Base-by-base conservation (phyloP, 2,329 filamentous ascomycete genomes). In the Pseudogymnoascus sp. region DNA sequence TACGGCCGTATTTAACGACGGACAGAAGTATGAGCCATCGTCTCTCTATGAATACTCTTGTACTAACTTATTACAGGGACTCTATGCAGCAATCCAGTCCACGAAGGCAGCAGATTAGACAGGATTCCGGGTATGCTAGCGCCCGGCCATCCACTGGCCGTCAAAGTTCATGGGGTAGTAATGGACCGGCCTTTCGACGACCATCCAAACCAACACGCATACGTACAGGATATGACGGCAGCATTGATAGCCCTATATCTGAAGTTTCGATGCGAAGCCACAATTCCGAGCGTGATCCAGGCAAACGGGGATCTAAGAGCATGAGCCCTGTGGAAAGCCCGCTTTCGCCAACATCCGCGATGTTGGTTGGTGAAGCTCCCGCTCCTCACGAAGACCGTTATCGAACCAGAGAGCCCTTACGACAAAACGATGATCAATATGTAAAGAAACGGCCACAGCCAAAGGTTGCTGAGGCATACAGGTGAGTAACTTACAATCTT, bases 381-480 rank as follows among this genome's bases (percentile, higher is more conserved):
- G 23, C 49, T 29, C 16, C 26, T 8, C 39, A 58, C 8, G 29
- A 64, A 63, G 52, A 45, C 52, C 60, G 52, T 60, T 58, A 58
- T 59, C 38, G 61, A 67, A 65, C 63, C 45, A 52, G 41, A 58
- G 70, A 70, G 37, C 66, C 68, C 58, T 65, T 69, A 64, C 69
- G 69, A 58, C 72, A 73, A 66, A 66, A 70, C 23, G 73, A 73
- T 52, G 73, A 74, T 29, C 58, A 60, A n/a, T 60, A 60, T 60
- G 65, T 67, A 12, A 66, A 64, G 29, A 75, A 73, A 67, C 71
- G 72, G 60, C 72, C 71, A 26, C 72, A 74, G 62, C 75, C 75
- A n/a, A 68, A 73, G 19, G 73, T 77, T 41, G 74, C 71, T 10
- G 73, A 70, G 63, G 76, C 76, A 60, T 78, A 77, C 61, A 71